phyloP scores from a whole-genome alignment of 495 filamentous ascomycete genomes.

The Penicillium ochrochloron region DNA sequence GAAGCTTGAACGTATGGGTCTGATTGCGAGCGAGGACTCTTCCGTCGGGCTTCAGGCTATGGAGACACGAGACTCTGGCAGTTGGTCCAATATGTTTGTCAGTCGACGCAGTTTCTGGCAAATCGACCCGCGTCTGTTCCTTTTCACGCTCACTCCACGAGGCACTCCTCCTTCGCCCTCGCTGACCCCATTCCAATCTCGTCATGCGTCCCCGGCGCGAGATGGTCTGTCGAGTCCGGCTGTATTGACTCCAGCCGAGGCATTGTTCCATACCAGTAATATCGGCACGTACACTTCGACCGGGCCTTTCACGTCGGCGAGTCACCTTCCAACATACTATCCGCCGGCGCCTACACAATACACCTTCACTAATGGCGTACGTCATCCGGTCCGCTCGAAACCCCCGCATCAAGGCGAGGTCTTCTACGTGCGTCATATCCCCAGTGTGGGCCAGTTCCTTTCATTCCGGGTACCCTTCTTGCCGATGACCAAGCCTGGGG shows the following conservation, averaged over 20 bases:
- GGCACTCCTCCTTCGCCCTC: slow-evolving; percentile 50
- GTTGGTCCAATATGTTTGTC: slow-evolving; percentile 83
- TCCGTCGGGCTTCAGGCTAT: slow-evolving; percentile 65
- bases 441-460: slow-evolving; percentile 80
- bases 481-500: slow-evolving; percentile 27
- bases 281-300: slow-evolving; percentile 68
- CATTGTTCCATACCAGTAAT: slow-evolving; percentile 33
- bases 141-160: slow-evolving; percentile 78
- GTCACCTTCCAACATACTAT: slow-evolving; percentile 88
- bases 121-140: slow-evolving; percentile 80
- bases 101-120: slow-evolving; percentile 89
- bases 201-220: slow-evolving; percentile 64
- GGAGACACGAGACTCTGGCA: slow-evolving; percentile 63
- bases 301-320: slow-evolving; percentile 74
- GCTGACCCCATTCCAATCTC: slow-evolving; percentile 57
- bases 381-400: slow-evolving; percentile 88
- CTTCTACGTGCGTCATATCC: slow-evolving; percentile 87
- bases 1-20: slow-evolving; percentile 90
- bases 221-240: slow-evolving; percentile 40
- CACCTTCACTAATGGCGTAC: slow-evolving; percentile 73
- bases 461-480: slow-evolving; percentile 78
- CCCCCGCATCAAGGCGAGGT: slow-evolving; percentile 85
- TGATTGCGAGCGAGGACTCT: slow-evolving; percentile 77
- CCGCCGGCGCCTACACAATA: slow-evolving; percentile 83
- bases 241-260: slow-evolving; percentile 26